phyloP scores from a whole-genome alignment of 805 yeast genomes.

The Sugiyamaella smithiae region DNA sequence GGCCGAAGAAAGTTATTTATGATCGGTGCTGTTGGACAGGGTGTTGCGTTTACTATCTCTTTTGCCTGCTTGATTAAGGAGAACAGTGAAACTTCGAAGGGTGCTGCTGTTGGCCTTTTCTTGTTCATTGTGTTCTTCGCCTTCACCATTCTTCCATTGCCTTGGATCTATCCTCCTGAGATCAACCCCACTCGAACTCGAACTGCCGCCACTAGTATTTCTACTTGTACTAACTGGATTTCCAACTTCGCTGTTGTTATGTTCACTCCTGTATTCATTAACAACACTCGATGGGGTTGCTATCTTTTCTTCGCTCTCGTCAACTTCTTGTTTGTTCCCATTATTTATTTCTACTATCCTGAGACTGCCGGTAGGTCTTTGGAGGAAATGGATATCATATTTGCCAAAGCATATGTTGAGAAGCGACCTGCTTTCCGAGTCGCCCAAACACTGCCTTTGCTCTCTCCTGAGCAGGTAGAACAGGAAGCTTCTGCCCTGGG shows the following conservation, averaged over 20 bases:
- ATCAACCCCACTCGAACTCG: conserved; percentile 27
- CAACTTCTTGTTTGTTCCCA: conserved; percentile 57
- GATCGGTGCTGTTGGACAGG: conserved; percentile 51
- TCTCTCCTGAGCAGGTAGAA: conserved; percentile 56
- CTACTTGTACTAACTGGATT: conserved; percentile 66
- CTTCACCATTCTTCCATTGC: conserved; percentile 25
- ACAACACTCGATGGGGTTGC: conserved; percentile 52
- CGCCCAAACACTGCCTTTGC: conserved; percentile 60
- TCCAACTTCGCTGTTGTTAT: conserved; percentile 64
- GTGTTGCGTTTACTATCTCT: conserved; percentile 30
- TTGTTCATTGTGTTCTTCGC: conserved; percentile 27
- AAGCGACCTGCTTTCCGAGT: conserved; percentile 59
- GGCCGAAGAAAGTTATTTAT: conserved; percentile 66
- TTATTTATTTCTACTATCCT: conserved; percentile 67
- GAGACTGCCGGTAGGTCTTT: conserved; percentile 74
- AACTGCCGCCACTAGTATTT: conserved; percentile 50
- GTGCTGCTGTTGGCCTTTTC: conserved; percentile 27
- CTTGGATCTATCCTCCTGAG: conserved; percentile 30
- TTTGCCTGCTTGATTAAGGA: conserved; percentile 24
- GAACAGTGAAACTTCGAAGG: conserved; percentile 21
- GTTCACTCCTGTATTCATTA: conserved; percentile 58
- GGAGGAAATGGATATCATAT: conserved; percentile 65
- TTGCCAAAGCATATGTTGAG: conserved; percentile 58
- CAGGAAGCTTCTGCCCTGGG: conserved; percentile 59
- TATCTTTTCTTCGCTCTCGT: conserved; percentile 67